Conservation (phyloP, 2,329 filamentous ascomycete species). For the Fusarium mundagurra region DNA sequence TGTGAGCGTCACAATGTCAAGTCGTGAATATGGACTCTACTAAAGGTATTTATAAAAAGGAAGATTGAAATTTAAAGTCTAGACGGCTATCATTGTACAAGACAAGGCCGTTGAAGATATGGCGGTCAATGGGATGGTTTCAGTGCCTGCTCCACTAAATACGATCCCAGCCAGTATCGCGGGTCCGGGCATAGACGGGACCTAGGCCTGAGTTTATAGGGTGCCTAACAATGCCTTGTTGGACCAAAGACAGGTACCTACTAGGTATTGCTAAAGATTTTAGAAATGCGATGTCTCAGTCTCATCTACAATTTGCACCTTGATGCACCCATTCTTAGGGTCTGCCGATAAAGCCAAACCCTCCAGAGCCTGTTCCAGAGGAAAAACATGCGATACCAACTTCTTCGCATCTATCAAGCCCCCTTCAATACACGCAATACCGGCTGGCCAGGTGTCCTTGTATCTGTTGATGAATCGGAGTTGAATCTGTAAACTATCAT, state of each 20-base stretch:
- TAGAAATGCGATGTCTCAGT: conserved; percentile 39
- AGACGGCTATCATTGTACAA: neutral
- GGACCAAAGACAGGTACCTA: neutral
- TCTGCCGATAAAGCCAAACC: conserved; percentile 51
- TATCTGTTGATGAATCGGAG: conserved; percentile 78
- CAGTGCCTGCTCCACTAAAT: neutral
- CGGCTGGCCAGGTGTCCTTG: conserved; percentile 74
- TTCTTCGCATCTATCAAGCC: conserved; percentile 69
- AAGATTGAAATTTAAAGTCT: neutral
- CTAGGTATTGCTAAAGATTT: neutral
- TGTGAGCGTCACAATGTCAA: neutral
- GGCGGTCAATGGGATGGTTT: neutral
- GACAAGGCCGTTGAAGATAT: neutral
- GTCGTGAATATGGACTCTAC: neutral
- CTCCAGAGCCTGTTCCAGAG: conserved; percentile 68
- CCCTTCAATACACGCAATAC: conserved; percentile 68
- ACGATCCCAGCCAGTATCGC: conserved; percentile 2
- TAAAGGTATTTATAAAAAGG: neutral
- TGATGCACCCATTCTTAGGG: conserved; percentile 48
- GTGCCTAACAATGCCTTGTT: neutral
- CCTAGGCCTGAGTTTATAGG: neutral
- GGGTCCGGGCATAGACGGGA: neutral
- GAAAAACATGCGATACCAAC: conserved; percentile 68
- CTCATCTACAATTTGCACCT: conserved; percentile 50
- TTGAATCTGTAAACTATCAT: conserved; percentile 56